Evolutionary conservation across 345 rosid genomes (phyloP).

Genomic region (Erodium maritimum): DNA sequence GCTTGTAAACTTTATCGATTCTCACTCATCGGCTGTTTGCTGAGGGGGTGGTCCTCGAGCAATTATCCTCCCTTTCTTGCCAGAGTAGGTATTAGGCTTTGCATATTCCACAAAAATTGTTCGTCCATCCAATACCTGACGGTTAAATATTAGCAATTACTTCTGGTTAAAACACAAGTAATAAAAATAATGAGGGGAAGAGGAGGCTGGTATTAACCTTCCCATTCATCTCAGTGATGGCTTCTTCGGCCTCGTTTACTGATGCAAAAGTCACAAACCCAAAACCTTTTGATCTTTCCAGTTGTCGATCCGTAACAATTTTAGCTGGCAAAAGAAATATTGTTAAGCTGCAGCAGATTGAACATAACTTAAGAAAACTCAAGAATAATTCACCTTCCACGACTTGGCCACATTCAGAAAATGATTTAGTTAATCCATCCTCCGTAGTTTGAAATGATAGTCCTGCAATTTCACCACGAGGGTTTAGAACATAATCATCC

Average conservation of each 20-base stretch:
- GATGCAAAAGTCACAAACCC: conserved; percentile 86
- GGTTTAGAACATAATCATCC: neutral
- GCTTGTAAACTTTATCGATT: no score
- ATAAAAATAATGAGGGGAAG: neutral
- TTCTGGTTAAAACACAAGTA: neutral
- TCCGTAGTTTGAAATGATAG: conserved; percentile 60
- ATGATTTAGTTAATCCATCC: conserved; percentile 52
- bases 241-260: conserved; percentile 56
- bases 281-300: conserved; percentile 67
- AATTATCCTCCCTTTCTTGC: no score
- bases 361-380: neutral
- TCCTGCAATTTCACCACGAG: conserved; percentile 25
- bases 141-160: neutral
- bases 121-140: conserved; percentile 56
- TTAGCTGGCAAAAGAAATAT: conserved; percentile 32
- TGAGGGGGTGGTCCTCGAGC: no score
- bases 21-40: no score
- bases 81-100: conserved; percentile 24
- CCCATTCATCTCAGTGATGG: conserved; percentile 49
- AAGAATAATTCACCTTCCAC: conserved; percentile 45
- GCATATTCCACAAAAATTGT: conserved; percentile 63
- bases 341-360: neutral
- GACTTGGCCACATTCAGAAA: conserved; percentile 76
- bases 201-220: conserved; percentile 28
- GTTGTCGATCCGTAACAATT: conserved; percentile 48